phyloP scores from a whole-genome alignment of 2,329 filamentous ascomycete species.

The Fusarium nygamai region DNA sequence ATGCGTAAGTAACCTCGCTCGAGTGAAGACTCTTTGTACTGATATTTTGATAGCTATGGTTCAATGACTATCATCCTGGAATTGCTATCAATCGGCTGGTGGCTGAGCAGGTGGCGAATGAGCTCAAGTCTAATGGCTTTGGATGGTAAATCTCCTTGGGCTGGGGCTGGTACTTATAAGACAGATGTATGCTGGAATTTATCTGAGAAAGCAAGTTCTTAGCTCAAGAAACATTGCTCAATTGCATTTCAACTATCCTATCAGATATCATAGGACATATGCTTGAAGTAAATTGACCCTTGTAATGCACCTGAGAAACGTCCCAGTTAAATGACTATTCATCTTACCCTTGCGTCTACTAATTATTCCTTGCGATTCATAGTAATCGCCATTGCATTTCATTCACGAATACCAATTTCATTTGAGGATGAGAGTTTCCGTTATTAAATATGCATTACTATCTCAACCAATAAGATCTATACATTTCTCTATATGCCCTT shows the following conservation, averaged over 20 bases:
- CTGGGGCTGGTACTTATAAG: fast-evolving
- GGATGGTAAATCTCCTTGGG: background rate
- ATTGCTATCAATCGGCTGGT: constrained; percentile 54
- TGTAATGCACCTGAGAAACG: fast-evolving
- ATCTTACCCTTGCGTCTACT: fast-evolving
- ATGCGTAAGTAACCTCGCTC: constrained; percentile 43
- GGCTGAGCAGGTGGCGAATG: constrained; percentile 48
- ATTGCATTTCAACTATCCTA: fast-evolving
- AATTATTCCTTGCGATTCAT: fast-evolving
- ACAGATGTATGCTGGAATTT: background rate
- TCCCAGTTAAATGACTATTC: fast-evolving
- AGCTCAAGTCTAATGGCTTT: background rate
- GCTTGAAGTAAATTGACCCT: too few relatives aligned
- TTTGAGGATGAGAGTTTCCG: fast-evolving
- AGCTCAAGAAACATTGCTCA: fast-evolving
- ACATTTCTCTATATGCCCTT: fast-evolving
- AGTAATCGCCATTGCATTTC: fast-evolving
- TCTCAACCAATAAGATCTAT: background rate
- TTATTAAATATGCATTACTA: background rate
- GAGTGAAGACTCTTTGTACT: fast-evolving
- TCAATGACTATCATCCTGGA: constrained; percentile 55
- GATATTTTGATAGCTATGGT: constrained; percentile 49
- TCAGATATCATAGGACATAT: fast-evolving
- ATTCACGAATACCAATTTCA: fast-evolving
- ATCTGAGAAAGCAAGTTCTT: fast-evolving